Base-by-base conservation (phyloP, 83 land plant species). In the Picea engelmannii region DNA sequence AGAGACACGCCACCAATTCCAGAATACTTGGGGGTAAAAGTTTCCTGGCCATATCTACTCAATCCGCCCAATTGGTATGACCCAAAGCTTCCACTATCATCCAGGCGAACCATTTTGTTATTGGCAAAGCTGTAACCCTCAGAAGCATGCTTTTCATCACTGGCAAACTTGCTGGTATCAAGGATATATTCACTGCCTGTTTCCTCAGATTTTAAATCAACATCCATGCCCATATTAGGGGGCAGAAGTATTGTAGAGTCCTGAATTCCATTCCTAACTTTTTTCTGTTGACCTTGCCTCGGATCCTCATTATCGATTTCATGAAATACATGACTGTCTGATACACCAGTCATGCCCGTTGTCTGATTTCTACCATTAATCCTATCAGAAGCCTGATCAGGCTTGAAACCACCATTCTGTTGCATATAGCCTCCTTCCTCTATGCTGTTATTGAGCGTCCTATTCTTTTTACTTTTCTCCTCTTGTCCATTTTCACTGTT, bases 1-100 rank as follows among this genome's bases (percentile, higher is more conserved):
- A 94, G 93, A 6, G 95, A 94, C 18, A 94, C 95, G 4, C 87
- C 87, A n/a, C 86, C 81, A 25, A 82, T 88, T 13, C 35, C 61
- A 35, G 78, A 35, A 66, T 31, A 69, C 40, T 44, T 71, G 24
- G 31, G 10, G 38, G 84, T 38, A 47, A 60, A 84, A 17, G 25
- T 27, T 20, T 71, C 79, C 65, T 76, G 82, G 21, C 87, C 92
- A 76, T 84, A 89, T 66, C 86, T 82, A n/a, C 82, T 87, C 67
- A 93, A 58, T 70, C 83, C 87, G 12, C 83, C 83, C 85, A 89
- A 83, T 65, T 89, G 92, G 49, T 87, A 88, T 62, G 91, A 82
- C 69, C 87, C 79, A 23, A 86, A 82, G 52, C 85, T 75, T 13
- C 38, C 83, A 67, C 20, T 68, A 7, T 80, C 84, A 40, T 81